Conservation (phyloP, 352 stramenopile species). For the Globisporangium acanthophoron region DNA sequence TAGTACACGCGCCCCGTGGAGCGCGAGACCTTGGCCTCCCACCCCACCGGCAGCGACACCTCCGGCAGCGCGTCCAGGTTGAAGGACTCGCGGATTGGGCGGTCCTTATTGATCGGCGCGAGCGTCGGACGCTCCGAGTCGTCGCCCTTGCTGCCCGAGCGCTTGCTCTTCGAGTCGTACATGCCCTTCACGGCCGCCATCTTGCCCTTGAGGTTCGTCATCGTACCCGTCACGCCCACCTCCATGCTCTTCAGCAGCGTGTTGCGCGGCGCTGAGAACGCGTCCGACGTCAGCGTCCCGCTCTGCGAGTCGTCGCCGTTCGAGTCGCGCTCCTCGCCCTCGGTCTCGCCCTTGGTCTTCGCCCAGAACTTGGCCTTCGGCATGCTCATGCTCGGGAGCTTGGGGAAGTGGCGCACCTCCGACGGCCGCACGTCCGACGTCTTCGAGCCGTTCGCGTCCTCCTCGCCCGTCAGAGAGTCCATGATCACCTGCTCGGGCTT, state of each 20-base stretch:
- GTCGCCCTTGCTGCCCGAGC: constrained; percentile 53
- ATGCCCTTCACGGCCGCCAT: constrained; percentile 78
- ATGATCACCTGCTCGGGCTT: constrained; percentile 52
- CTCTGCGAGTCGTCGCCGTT: constrained; percentile 27
- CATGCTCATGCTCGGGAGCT: constrained; percentile 57
- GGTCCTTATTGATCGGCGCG: constrained; percentile 32
- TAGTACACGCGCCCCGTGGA: constrained; percentile 86
- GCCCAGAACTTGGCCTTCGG: constrained; percentile 71
- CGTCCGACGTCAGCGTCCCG: constrained; percentile 42
- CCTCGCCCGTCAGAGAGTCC: constrained; percentile 72
- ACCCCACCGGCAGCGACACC: constrained; percentile 72
- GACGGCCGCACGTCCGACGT: constrained; percentile 42
- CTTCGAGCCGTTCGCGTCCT: constrained; percentile 57
- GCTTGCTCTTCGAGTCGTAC: constrained; percentile 57
- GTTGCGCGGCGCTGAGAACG: constrained; percentile 44
- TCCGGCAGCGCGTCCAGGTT: constrained; percentile 80
- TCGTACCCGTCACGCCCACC: constrained; percentile 58
- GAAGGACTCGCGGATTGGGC: constrained; percentile 75
- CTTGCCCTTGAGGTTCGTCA: constrained; percentile 77
- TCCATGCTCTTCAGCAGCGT: constrained; percentile 79
- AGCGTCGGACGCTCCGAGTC: constrained; percentile 24
- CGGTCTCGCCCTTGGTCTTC: constrained; percentile 42
- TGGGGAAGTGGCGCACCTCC: constrained; percentile 49
- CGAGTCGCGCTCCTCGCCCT: constrained; percentile 43
- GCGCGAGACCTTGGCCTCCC: constrained; percentile 84